A percentile compares a stretch with the other conserved stretches of the same genome.
Evolutionary conservation across 371 early-diverging fungal genomes (phyloP).

Genomic region (Rhizopus sp.): DNA sequence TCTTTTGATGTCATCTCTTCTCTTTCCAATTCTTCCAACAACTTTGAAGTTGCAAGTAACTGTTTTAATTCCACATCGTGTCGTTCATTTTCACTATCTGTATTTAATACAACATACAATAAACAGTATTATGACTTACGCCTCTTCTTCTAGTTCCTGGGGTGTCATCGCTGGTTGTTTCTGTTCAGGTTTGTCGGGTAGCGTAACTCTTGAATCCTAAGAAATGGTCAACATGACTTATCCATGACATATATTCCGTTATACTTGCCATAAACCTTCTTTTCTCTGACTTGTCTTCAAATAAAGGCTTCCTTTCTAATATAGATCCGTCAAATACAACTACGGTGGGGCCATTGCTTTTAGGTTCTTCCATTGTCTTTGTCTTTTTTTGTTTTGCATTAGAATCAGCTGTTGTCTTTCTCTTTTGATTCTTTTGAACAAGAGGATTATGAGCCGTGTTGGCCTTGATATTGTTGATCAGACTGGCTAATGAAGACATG

Average conservation of each 20-base stretch:
- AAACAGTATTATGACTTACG: slow-evolving; percentile 18
- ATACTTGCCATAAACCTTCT: slow-evolving; percentile 44
- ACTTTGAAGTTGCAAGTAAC: slow-evolving; percentile 39
- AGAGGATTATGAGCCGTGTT: slow-evolving; percentile 40
- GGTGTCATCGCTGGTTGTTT: slow-evolving; percentile 17
- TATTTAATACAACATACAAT: neutral
- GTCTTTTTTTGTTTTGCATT: slow-evolving; percentile 8
- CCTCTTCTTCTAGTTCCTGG: slow-evolving; percentile 40
- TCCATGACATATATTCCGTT: neutral
- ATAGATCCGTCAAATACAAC: slow-evolving; percentile 45
- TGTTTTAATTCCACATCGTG: slow-evolving; percentile 45
- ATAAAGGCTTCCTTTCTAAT: slow-evolving; percentile 25
- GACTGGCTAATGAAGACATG: slow-evolving; percentile 39
- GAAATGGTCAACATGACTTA: neutral
- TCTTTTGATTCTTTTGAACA: slow-evolving; percentile 27
- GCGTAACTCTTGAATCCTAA: slow-evolving; percentile 39
- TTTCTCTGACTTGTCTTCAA: slow-evolving; percentile 31
- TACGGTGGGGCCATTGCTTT: slow-evolving; percentile 33
- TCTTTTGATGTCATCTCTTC: slow-evolving; percentile 51
- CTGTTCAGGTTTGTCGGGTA: slow-evolving; percentile 10
- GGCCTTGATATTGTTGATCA: slow-evolving; percentile 40
- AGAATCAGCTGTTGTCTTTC: slow-evolving; percentile 15
- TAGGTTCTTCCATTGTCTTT: slow-evolving; percentile 7
- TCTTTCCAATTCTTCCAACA: slow-evolving; percentile 49
- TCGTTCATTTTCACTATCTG: slow-evolving; percentile 34